Percentiles rank a stretch among this genome's conserved stretches.
phyloP scores from a whole-genome alignment of 768 basidiomycete genomes.

The Naematelia encephala region DNA sequence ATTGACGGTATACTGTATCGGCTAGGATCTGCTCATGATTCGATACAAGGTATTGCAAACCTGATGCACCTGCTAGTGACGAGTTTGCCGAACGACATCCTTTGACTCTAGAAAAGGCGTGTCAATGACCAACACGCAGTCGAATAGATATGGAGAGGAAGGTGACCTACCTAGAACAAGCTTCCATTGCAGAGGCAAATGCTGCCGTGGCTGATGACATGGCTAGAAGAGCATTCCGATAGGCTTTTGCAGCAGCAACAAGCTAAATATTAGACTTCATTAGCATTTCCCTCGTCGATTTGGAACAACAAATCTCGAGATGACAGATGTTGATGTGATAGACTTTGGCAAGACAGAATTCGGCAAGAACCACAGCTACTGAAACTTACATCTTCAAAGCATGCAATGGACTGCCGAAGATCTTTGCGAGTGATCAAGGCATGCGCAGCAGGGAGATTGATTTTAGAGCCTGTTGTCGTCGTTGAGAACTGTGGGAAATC shows the following conservation, averaged over 20 bases:
- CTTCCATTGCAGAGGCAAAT: constrained; percentile 82
- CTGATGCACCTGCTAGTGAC: constrained; percentile 77
- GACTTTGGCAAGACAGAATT: not conserved
- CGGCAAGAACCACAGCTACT: not conserved
- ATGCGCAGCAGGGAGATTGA: constrained; percentile 38
- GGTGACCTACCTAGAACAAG: constrained; percentile 68
- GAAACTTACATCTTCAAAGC: constrained; percentile 43
- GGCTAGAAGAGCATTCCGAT: constrained; percentile 72
- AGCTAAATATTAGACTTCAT: constrained; percentile 56
- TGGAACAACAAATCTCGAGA: too few species aligned
- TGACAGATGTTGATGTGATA: too few species aligned
- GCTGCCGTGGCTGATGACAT: constrained; percentile 79
- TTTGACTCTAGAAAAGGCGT: constrained; percentile 52
- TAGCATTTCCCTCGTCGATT: not conserved
- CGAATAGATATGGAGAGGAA: not conserved
- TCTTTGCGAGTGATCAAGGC: constrained; percentile 47
- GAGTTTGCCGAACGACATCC: constrained; percentile 54
- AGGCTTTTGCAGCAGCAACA: constrained; percentile 69
- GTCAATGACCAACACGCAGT: not conserved
- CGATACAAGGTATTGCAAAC: constrained; percentile 83
- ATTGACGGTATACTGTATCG: constrained; percentile 77
- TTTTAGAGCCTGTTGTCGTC: constrained; percentile 43
- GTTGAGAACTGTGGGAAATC: constrained; percentile 35
- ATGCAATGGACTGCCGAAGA: constrained; percentile 41
- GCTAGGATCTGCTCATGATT: constrained; percentile 91